Conservation (phyloP, 2,329 filamentous ascomycete species). For the Talaromyces marneffei region DNA sequence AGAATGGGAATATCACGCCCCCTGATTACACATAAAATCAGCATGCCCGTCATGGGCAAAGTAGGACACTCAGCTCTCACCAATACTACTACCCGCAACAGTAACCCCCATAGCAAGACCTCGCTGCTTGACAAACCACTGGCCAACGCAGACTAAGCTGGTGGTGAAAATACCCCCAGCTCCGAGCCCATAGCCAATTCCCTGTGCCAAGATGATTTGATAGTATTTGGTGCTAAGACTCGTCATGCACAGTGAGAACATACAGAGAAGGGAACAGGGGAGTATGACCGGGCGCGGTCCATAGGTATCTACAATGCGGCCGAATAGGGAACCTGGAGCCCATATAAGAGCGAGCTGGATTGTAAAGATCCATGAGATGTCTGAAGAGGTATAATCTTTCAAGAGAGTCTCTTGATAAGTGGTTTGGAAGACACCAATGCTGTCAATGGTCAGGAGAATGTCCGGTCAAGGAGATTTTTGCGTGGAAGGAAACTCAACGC, state of each 20-base stretch:
- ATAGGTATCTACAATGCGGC: conserved; percentile 43
- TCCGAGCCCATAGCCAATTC: conserved; percentile 43
- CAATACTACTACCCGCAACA: conserved; percentile 39
- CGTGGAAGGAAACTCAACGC: conserved; percentile 2
- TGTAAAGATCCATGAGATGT: conserved; percentile 42
- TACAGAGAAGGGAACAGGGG: conserved; percentile 33
- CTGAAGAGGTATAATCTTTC: conserved; percentile 24
- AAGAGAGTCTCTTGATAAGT: conserved; percentile 21
- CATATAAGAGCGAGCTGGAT: conserved; percentile 38
- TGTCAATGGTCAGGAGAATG: not conserved
- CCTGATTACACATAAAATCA: conserved; percentile 3
- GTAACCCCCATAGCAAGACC: conserved; percentile 51
- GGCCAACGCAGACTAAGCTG: conserved; percentile 21
- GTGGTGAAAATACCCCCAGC: conserved; percentile 5
- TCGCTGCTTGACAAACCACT: conserved; percentile 52
- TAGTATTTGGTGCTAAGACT: conserved; percentile 39
- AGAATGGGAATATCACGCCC: conserved; percentile 22
- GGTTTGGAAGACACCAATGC: conserved; percentile 23
- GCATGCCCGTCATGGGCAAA: not conserved
- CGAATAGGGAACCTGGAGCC: conserved; percentile 38
- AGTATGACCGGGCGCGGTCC: conserved; percentile 35
- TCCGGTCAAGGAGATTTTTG: not conserved
- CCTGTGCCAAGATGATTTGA: conserved; percentile 43
- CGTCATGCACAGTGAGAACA: conserved; percentile 43
- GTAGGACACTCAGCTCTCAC: not conserved